A percentile compares a stretch with the other conserved stretches of the same genome.
Conservation (phyloP, 1,139 yeast genomes). For the Geotrichum restrictum region DNA sequence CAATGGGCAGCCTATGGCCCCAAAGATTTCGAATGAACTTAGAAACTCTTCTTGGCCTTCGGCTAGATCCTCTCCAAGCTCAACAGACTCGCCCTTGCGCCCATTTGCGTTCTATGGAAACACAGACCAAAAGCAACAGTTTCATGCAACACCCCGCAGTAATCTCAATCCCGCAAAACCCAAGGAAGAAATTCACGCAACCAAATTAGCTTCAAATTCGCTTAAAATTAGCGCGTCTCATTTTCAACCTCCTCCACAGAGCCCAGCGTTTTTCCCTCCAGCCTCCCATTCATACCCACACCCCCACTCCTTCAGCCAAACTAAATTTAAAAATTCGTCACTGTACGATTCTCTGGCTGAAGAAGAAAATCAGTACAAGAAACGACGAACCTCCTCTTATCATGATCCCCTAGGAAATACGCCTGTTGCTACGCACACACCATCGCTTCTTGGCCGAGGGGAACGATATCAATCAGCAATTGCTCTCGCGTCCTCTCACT, state of each 20-base stretch:
- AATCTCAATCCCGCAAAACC: constrained; percentile 4
- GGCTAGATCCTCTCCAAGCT: not conserved
- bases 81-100: constrained; percentile 17
- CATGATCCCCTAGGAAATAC: constrained; percentile 31
- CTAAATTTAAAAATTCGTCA: constrained; percentile 15
- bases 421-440: constrained; percentile 17
- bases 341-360: constrained; percentile 22
- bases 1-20: constrained; percentile 5
- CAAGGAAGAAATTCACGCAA: not conserved
- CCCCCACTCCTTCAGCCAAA: constrained; percentile 7
- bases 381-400: constrained; percentile 34
- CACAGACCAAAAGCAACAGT: constrained; percentile 7
- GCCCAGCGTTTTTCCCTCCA: constrained; percentile 4
- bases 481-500: constrained; percentile 25
- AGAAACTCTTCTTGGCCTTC: constrained; percentile 8
- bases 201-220: not conserved
- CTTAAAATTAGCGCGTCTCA: not conserved
- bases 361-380: constrained; percentile 26
- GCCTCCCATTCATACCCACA: not conserved
- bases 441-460: constrained; percentile 20
- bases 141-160: constrained; percentile 1
- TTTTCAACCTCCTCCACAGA: not conserved
- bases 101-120: constrained; percentile 16
- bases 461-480: constrained; percentile 31
- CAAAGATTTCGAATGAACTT: constrained; percentile 8